Evolutionary conservation across 805 yeast genomes (phyloP), one percentile per base, ranked within the genome.

Genomic region (Candida khao-thaluensis): DNA sequence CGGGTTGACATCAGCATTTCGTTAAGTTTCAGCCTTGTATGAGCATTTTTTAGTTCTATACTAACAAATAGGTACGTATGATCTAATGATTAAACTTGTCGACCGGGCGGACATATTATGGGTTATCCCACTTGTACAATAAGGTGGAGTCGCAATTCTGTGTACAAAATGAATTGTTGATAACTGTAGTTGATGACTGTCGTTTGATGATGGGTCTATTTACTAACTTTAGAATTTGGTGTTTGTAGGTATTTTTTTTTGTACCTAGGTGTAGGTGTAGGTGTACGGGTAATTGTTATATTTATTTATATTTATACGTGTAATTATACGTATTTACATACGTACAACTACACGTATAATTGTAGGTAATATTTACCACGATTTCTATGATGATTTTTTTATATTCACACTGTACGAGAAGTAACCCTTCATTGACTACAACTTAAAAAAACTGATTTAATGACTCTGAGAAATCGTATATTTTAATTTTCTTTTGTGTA

Each of bases 1-100:
- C 71, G 60, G 58, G 74, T 69, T 66, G 74, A 69, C 74, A 69
- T 66, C 54, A 48, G 71, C 71, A 66, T 58, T 35, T 69, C 74
- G 74, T 69, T 69, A 69, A 69, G 74, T 69, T 69, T 69, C 74
- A 69, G 74, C 74, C 74, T 69, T 69, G 74, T 69, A 69, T 69
- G 74, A 69, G 74, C 72, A 56, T 23, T 41, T 18, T 33, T 33
- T 33, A 27, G 20, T 29, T 30, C 20, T 23, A 16, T 48, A 51
- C 56, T 54, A 54, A 53, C 56, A 41, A 23, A 39, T 28, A 48
- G 54, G 52, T 51, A 51, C 39, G 48, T 43, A 28, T 31, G 28
- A 37, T 30, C 16, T 23, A 23, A 61, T 64, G 74, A 69, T 59
- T 72, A 69, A 56, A 66, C 56, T 44, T 57, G 62, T 64, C 64